These are phyloP conservation scores for Plasmopara muralis DNA, from an alignment of 352 stramenopile species.

Conservation along the genomic window DNA sequence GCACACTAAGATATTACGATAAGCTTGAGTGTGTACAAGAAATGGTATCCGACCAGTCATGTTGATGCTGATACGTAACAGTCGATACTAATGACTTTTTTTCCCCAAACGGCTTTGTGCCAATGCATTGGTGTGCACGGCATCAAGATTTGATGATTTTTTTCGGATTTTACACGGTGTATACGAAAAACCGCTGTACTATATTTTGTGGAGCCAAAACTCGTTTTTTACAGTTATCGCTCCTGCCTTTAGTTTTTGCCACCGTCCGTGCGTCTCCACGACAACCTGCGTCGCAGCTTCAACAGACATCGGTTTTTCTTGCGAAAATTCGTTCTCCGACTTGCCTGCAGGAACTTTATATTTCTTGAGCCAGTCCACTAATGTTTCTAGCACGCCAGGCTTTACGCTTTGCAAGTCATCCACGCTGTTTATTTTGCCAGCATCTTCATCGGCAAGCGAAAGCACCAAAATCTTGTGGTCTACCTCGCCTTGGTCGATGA, in stretches of 20 bases:
- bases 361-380: slow-evolving; percentile 96
- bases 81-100: too few species aligned
- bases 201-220: slow-evolving; percentile 36
- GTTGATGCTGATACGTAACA: too few species aligned
- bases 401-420: slow-evolving; percentile 89
- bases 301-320: slow-evolving; percentile 48
- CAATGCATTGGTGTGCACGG: too few species aligned
- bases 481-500: slow-evolving; percentile 98
- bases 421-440: slow-evolving; percentile 77
- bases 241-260: slow-evolving; percentile 59
- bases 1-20: too few species aligned
- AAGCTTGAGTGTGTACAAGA: too few species aligned
- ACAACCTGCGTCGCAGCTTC: slow-evolving; percentile 63
- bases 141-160: too few species aligned
- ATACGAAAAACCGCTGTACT: too few species aligned
- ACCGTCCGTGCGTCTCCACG: slow-evolving; percentile 56
- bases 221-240: slow-evolving; percentile 56
- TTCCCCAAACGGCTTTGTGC: too few species aligned
- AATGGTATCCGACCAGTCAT: too few species aligned
- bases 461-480: slow-evolving; percentile 99
- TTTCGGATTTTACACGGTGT: too few species aligned
- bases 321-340: slow-evolving; percentile 88
- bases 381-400: slow-evolving; percentile 82
- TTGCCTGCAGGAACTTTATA: slow-evolving; percentile 99
- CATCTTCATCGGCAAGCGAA: slow-evolving; percentile 83